Evolutionary conservation across 1,139 yeast genomes (phyloP).

Genomic region (Magnusiomyces tetraspermus): DNA sequence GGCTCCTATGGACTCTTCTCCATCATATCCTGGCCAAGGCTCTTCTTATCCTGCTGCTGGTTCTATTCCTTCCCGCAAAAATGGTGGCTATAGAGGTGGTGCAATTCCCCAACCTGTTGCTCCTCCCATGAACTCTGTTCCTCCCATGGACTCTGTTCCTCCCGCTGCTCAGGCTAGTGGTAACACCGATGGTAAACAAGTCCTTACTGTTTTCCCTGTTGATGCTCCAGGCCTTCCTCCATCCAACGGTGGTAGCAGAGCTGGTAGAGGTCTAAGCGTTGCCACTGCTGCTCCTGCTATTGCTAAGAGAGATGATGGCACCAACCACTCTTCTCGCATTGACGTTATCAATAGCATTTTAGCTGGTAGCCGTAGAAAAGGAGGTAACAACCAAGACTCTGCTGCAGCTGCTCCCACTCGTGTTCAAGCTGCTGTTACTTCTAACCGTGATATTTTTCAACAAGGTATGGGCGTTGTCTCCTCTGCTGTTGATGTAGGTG

Average conservation of each 20-base stretch:
- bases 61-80: neutral
- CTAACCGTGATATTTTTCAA: neutral
- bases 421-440: neutral
- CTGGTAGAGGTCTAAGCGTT: neutral
- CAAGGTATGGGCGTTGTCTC: neutral
- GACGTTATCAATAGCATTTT: conserved; percentile 1
- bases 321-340: neutral
- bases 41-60: too few species aligned
- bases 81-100: neutral
- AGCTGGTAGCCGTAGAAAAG: too few species aligned
- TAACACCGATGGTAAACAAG: neutral
- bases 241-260: neutral
- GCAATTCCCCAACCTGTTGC: neutral
- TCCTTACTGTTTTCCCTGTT: neutral
- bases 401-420: neutral
- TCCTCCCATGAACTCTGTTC: neutral
- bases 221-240: neutral
- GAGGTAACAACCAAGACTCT: too few species aligned
- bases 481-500: neutral
- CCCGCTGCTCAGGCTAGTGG: neutral
- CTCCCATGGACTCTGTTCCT: too few species aligned
- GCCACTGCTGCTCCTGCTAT: neutral
- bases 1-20: too few species aligned
- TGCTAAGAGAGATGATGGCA: neutral
- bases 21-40: too few species aligned